phyloP scores from a whole-genome alignment of 768 basidiomycete genomes.

The Rhizopogon vinicolor region DNA sequence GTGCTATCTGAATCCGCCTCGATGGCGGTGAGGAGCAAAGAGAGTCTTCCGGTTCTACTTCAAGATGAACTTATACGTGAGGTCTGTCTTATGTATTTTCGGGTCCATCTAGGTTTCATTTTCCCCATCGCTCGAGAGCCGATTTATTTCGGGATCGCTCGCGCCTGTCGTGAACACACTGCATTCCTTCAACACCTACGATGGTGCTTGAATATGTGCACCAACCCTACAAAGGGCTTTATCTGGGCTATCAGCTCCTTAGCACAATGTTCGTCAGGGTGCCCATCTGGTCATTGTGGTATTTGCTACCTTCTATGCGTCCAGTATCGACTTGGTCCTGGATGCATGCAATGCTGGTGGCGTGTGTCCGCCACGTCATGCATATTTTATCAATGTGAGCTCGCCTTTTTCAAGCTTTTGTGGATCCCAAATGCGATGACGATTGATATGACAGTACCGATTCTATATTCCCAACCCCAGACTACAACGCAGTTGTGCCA shows the following conservation, averaged over 20 bases:
- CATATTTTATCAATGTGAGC: conserved; percentile 16
- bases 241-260: conserved; percentile 39
- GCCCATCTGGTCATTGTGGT: conserved; percentile 43
- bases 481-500: conserved; percentile 7
- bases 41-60: too few relatives aligned
- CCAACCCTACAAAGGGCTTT: conserved; percentile 49
- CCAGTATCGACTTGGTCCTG: conserved; percentile 44
- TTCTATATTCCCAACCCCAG: not conserved
- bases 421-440: not conserved
- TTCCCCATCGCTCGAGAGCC: too few relatives aligned
- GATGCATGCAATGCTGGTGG: conserved; percentile 32
- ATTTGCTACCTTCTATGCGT: conserved; percentile 30
- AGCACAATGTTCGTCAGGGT: conserved; percentile 37
- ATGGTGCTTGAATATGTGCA: conserved; percentile 10
- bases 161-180: too few relatives aligned
- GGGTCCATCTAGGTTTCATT: too few relatives aligned
- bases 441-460: conserved; percentile 5
- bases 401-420: not conserved
- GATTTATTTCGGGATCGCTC: too few relatives aligned
- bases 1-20: too few relatives aligned
- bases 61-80: too few relatives aligned
- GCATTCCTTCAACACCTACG: not conserved
- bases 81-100: too few relatives aligned
- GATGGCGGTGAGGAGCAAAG: too few relatives aligned
- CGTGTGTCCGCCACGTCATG: conserved; percentile 28